These are phyloP conservation scores for Pyrenula aspistea DNA, from an alignment of 495 filamentous ascomycete genomes.

Conservation along the genomic window DNA sequence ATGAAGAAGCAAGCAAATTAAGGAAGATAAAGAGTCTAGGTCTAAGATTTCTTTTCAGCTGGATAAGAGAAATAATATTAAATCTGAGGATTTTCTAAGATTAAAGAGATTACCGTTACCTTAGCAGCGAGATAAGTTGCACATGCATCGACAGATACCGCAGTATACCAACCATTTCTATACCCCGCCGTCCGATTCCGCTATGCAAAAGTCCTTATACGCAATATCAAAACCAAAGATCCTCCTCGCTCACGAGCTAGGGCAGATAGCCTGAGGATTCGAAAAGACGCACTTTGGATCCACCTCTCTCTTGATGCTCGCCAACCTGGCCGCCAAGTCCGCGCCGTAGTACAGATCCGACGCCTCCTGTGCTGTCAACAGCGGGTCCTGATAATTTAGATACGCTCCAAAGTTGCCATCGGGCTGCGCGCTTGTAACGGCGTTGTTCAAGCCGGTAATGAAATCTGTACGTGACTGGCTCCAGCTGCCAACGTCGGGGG, in stretches of 20 bases:
- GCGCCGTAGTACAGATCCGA: slow-evolving; percentile 29
- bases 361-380: slow-evolving; percentile 28
- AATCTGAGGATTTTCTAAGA: too few relatives aligned
- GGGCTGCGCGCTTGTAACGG: slow-evolving; percentile 15
- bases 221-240: too few relatives aligned
- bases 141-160: too few relatives aligned
- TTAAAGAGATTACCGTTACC: too few relatives aligned
- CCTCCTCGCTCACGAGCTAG: slow-evolving; percentile 1
- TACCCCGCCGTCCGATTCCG: too few relatives aligned
- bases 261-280: slow-evolving; percentile 46
- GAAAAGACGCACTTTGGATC: slow-evolving; percentile 44
- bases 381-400: slow-evolving; percentile 61
- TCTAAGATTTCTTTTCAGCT: too few relatives aligned
- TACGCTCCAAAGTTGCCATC: slow-evolving; percentile 33
- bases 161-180: too few relatives aligned
- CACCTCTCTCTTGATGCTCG: slow-evolving; percentile 33
- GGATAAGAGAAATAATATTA: too few relatives aligned
- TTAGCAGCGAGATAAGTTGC: too few relatives aligned
- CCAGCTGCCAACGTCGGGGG: slow-evolving; percentile 27
- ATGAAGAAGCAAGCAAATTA: too few relatives aligned
- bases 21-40: too few relatives aligned
- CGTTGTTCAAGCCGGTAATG: slow-evolving; percentile 31
- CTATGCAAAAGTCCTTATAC: too few relatives aligned
- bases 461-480: slow-evolving; percentile 21
- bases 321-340: slow-evolving; percentile 27